phyloP scores from a whole-genome alignment of 805 yeast species.

The Starmerella vitae region DNA sequence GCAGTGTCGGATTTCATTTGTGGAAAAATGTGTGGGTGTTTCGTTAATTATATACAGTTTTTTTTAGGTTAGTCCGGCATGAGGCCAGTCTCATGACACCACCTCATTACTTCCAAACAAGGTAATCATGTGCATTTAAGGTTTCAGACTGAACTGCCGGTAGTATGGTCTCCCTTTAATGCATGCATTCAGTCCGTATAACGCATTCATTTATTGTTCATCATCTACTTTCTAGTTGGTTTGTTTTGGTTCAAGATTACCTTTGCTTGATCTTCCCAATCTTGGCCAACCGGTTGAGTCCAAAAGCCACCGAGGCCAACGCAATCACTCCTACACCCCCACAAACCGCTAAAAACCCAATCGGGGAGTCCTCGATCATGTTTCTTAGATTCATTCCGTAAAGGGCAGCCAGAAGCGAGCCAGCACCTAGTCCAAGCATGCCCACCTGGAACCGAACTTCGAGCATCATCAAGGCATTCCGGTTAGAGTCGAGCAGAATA shows the following conservation, averaged over 20 bases:
- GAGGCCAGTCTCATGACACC: too few relatives aligned
- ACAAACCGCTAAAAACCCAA: conserved; percentile 48
- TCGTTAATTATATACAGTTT: not conserved
- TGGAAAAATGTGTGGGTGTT: too few relatives aligned
- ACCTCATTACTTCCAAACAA: too few relatives aligned
- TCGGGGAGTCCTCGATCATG: conserved; percentile 68
- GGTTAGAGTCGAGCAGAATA: conserved; percentile 80
- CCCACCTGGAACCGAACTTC: conserved; percentile 77
- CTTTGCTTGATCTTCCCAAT: conserved; percentile 26
- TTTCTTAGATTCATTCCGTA: conserved; percentile 96
- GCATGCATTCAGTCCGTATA: too few relatives aligned
- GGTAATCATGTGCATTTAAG: too few relatives aligned
- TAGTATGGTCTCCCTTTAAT: too few relatives aligned
- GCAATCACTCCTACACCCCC: conserved; percentile 35
- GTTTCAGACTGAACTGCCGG: too few relatives aligned
- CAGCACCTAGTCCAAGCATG: conserved; percentile 64
- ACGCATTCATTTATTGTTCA: too few relatives aligned
- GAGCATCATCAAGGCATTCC: conserved; percentile 82
- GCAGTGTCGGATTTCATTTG: too few relatives aligned
- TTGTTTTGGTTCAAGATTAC: too few relatives aligned
- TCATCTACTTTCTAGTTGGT: too few relatives aligned
- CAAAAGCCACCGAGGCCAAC: conserved; percentile 36
- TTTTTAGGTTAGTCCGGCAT: too few relatives aligned
- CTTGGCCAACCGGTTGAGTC: conserved; percentile 45
- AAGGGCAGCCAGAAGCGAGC: conserved; percentile 67